Base-by-base conservation (phyloP, 192 early-diverging fungal genomes). In the Coemansia sp. region DNA sequence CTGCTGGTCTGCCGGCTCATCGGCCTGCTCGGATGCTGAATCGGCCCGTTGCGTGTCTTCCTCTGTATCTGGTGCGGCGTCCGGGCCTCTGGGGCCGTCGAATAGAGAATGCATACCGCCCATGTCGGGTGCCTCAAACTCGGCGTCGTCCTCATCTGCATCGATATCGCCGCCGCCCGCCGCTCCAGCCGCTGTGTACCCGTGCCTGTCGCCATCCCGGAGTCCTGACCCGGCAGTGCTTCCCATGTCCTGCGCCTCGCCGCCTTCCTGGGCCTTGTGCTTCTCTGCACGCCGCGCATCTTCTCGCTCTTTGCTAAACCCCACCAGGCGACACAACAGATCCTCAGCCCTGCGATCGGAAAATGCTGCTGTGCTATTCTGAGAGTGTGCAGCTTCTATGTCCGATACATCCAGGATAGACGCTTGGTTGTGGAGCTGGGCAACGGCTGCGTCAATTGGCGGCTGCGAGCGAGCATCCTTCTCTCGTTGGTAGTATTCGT, bases 121-220 rank as follows among this genome's bases (percentile, higher is more conserved):
- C 12, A 55, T 38, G 17, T 39, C 44, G 3, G 67, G 67, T 9
- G 67, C 67, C 35, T 64, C 67, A 60, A 71, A 71, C 25, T 71
- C 67, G 10, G 56, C 56, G 50, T 64, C 67, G n/a, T 64, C 67
- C 7, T 70, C 67, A 5, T 36, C n/a, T n/a, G n/a, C 58, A 5
- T 63, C 66, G 8, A 49, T 51, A 33, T 56, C 56, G 0, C 48
- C 55, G 18, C 48, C 45, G 0, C 20, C 38, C 19, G 13, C 28
- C 17, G 8, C 40, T n/a, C n/a, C n/a, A n/a, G n/a, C n/a, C n/a
- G n/a, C n/a, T n/a, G n/a, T n/a, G n/a, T n/a, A n/a, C n/a, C n/a
- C n/a, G n/a, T n/a, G n/a, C n/a, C n/a, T n/a, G n/a, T n/a, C n/a
- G n/a, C n/a, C n/a, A n/a, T n/a, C n/a, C n/a, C n/a, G n/a, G n/a